These are phyloP conservation scores for Trametes cingulata DNA, from an alignment of 768 basidiomycete species.

Conservation along the genomic window DNA sequence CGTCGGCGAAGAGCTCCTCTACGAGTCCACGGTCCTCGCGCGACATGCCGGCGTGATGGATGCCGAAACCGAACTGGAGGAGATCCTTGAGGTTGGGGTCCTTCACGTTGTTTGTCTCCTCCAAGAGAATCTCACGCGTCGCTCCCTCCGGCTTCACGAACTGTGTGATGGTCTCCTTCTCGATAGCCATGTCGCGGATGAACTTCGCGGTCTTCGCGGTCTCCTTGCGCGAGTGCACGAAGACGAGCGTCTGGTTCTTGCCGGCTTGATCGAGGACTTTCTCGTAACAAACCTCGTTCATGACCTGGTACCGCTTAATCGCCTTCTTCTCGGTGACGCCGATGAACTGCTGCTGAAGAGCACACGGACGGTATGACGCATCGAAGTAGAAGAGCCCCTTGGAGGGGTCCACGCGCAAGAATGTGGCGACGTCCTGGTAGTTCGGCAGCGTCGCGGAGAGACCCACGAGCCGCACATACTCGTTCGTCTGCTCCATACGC, in stretches of 20 bases:
- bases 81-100: constrained; percentile 86
- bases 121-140: constrained; percentile 83
- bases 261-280: constrained; percentile 92
- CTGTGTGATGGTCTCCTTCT: constrained; percentile 94
- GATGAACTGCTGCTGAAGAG: constrained; percentile 94
- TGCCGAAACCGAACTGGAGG: constrained; percentile 94
- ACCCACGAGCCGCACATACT: constrained; percentile 92
- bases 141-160: constrained; percentile 95
- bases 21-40: constrained; percentile 88
- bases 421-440: constrained; percentile 95
- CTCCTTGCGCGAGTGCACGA: constrained; percentile 98
- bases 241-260: constrained; percentile 92
- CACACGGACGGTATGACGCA: constrained; percentile 90
- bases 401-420: constrained; percentile 89
- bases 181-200: constrained; percentile 91
- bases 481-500: constrained; percentile 90
- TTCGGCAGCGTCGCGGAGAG: constrained; percentile 98
- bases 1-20: constrained; percentile 92
- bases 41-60: constrained; percentile 97
- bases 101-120: constrained; percentile 80
- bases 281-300: constrained; percentile 99
- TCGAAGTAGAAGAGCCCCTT: constrained; percentile 98
- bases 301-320: constrained; percentile 96
- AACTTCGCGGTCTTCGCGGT: constrained; percentile 96
- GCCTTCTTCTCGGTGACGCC: constrained; percentile 99